Evolutionary conservation across 2,329 filamentous ascomycete species (phyloP).

Genomic region (Onygenales sp.): DNA sequence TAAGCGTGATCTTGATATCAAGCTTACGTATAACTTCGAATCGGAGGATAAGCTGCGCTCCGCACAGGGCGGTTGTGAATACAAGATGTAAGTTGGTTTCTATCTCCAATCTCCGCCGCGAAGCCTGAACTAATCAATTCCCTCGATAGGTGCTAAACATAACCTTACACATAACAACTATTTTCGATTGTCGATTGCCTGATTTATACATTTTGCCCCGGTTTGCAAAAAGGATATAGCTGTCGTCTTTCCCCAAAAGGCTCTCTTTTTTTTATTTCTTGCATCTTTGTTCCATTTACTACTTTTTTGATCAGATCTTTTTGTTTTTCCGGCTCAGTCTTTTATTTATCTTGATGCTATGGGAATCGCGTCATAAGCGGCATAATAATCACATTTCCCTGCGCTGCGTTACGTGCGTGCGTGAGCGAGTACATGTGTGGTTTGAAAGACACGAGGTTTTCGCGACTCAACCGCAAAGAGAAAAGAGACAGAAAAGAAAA

Average conservation of each 20-base stretch:
- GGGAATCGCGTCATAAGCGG: too few species aligned
- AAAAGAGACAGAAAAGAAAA: not conserved
- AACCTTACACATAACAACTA: too few species aligned
- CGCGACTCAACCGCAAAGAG: not conserved
- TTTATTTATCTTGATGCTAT: too few species aligned
- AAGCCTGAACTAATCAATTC: constrained; percentile 15
- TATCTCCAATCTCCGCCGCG: not conserved
- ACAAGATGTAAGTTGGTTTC: constrained; percentile 52
- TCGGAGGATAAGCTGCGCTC: constrained; percentile 63
- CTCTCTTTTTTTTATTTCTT: too few species aligned
- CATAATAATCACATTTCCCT: too few species aligned
- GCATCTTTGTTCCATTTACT: too few species aligned
- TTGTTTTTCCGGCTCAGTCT: too few species aligned
- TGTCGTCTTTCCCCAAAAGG: too few species aligned
- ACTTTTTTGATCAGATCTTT: too few species aligned
- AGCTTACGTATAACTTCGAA: constrained; percentile 70
- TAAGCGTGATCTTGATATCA: constrained; percentile 87
- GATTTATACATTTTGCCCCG: too few species aligned
- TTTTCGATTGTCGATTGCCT: too few species aligned
- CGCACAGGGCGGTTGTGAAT: constrained; percentile 62
- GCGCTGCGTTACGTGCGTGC: not conserved
- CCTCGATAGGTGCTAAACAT: constrained; percentile 20
- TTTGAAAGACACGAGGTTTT: not conserved
- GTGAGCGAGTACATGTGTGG: not conserved
- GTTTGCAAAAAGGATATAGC: too few species aligned